Evolutionary conservation across 1,284 basidiomycete genomes (phyloP), one percentile per base, ranked within the genome.

Genomic region (Marasmius oreades): DNA sequence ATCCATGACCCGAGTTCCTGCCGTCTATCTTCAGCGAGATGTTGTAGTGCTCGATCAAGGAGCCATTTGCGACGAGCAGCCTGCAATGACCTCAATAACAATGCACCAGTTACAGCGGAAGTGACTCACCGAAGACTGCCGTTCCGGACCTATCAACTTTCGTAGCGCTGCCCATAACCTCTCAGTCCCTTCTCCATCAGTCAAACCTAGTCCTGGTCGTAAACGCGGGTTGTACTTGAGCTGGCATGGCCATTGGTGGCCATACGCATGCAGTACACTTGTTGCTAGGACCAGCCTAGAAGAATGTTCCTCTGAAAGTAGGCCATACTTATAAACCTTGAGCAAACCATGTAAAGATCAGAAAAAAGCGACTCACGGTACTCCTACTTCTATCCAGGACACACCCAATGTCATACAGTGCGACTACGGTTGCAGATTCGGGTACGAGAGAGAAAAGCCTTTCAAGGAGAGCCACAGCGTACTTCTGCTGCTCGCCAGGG

Each of bases 181-280:
- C 48, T 77, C 73, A 0, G 67, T 63, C 2, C 74, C 71, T 56
- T 76, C 73, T 1, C 69, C 69, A 55, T 75, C 71, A 0, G 68
- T 66, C 0, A 73, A 43, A 0, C 73, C 71, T 4, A 73, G 48
- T 0, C 73, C 72, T 5, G 42, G 22, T 0, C 62, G 56, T 3
- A 73, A 43, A 0, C 69, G 53, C 1, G 74, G 74, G 44, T 73
- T 73, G 52, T 74, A 73, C 0, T 67, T 58, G 0, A 76, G 59
- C 53, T 77, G 75, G 42, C 75, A 77, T 0, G 70, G 58, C 74
- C 73, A 76, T 39, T 75, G 65, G 48, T 76, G 74, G 0, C 68
- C 69, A 50, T 73, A 77, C 0, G 73, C 69, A 55, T 77, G 36
- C 36, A 37, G 12, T 5, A 37, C 36, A 12, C 12, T n/a, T 12